Percentiles rank a stretch among this genome's conserved stretches.
phyloP scores from a whole-genome alignment of 73 alveolate species.

The Paramecium biaurelia region DNA sequence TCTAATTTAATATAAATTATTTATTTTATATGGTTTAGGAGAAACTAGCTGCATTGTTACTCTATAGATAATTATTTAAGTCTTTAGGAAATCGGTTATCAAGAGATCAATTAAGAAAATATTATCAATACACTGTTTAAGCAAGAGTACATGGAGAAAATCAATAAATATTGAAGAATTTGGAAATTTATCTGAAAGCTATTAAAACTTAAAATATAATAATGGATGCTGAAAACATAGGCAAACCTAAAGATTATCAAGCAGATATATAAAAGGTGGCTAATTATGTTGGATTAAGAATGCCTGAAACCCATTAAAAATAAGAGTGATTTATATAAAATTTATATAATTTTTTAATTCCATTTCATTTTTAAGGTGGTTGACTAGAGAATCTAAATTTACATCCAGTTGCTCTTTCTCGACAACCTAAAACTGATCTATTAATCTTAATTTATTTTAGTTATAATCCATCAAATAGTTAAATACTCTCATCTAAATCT shows the following conservation, averaged over 20 bases:
- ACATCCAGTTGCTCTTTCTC: slow-evolving; percentile 32
- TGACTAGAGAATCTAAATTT: not conserved
- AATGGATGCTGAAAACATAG: slow-evolving; percentile 25
- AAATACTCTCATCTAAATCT: slow-evolving; percentile 47
- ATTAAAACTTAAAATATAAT: not conserved
- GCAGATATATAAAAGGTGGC: not conserved
- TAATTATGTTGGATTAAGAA: slow-evolving; percentile 39
- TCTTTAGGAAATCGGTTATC: not conserved
- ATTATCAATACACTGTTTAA: not conserved
- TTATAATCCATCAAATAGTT: slow-evolving; percentile 40
- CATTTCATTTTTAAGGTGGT: not conserved
- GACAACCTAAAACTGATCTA: slow-evolving; percentile 13
- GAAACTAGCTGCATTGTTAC: not conserved
- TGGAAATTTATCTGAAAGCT: slow-evolving; percentile 26
- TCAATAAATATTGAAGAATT: not conserved
- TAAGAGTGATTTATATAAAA: not conserved
- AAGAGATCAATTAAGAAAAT: slow-evolving; percentile 18
- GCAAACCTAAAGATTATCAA: not conserved
- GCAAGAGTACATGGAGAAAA: not conserved
- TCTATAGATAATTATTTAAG: slow-evolving; percentile 25
- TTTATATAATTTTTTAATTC: slow-evolving; percentile 5
- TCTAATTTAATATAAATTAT: not conserved
- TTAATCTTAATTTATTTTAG: not conserved
- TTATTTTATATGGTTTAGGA: not conserved
- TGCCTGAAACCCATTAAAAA: not conserved